A percentile compares a stretch with the other conserved stretches of the same genome.
Conservation (phyloP, 148 eudicot genomes). For the Heliosperma pusillum region DNA sequence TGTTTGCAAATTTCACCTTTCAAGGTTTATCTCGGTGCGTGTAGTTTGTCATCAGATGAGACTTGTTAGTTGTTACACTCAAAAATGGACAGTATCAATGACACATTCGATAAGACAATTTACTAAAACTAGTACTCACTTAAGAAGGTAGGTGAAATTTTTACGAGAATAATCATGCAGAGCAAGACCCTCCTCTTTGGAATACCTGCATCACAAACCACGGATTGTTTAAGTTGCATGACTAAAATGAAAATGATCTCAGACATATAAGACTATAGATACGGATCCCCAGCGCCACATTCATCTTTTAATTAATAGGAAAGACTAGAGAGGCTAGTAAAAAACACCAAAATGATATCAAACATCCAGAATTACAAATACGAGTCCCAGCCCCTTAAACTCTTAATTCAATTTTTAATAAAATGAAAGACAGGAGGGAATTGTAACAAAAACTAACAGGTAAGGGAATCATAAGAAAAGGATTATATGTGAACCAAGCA, state of each 20-base stretch:
- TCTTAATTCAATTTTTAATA: background rate
- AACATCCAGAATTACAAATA: background rate
- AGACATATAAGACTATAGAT: too few species aligned
- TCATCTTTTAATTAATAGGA: background rate
- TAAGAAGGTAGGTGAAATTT: slow-evolving; percentile 80
- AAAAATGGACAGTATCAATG: background rate
- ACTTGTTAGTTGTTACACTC: background rate
- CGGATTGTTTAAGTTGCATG: background rate
- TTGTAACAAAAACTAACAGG: too few species aligned
- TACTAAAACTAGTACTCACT: slow-evolving; percentile 45
- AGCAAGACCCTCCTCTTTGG: slow-evolving; percentile 81
- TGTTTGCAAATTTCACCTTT: background rate
- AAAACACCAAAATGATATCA: background rate
- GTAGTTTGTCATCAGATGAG: background rate
- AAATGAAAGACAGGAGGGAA: too few species aligned
- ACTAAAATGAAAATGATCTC: background rate
- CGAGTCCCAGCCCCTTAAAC: background rate
- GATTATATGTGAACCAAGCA: too few species aligned
- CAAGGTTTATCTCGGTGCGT: background rate
- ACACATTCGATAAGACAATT: background rate
- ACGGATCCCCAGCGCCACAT: background rate
- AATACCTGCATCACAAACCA: slow-evolving; percentile 55
- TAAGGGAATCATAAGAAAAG: too few species aligned
- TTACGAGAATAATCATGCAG: slow-evolving; percentile 38
- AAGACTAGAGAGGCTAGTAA: too few species aligned